A percentile compares a stretch with the other conserved stretches of the same genome.
Evolutionary conservation across 495 filamentous ascomycete genomes (phyloP).

Genomic region (Daldinia vernicosa): DNA sequence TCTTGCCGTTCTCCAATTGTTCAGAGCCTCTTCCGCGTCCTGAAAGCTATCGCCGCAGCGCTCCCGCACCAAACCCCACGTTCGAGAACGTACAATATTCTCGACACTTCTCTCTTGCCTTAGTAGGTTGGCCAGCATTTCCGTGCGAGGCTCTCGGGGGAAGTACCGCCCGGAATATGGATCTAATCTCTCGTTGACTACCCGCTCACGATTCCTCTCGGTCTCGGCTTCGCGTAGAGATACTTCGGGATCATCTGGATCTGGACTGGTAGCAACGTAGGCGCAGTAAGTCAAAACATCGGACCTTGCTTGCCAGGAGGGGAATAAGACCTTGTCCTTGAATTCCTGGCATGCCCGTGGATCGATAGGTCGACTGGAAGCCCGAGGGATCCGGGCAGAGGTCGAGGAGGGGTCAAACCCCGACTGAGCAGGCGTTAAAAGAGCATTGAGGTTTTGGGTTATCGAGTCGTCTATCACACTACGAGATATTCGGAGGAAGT

Average conservation of each 20-base stretch:
- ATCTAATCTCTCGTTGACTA: constrained; percentile 90
- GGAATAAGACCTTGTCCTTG: constrained; percentile 82
- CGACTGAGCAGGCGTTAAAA: constrained; percentile 74
- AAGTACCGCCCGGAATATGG: constrained; percentile 90
- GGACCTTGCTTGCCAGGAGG: constrained; percentile 85
- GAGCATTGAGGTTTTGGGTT: constrained; percentile 89
- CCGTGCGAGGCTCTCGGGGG: constrained; percentile 82
- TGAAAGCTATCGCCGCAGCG: constrained; percentile 70
- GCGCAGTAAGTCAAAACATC: constrained; percentile 92
- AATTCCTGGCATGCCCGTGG: constrained; percentile 71
- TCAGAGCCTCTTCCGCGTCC: constrained; percentile 70
- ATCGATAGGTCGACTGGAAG: constrained; percentile 65
- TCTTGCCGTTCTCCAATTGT: constrained; percentile 51
- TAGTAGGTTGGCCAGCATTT: constrained; percentile 78
- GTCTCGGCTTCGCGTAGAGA: constrained; percentile 74
- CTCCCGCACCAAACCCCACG: constrained; percentile 83
- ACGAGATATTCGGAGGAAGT: constrained; percentile 91
- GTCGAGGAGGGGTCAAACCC: constrained; percentile 87
- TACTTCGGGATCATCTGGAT: constrained; percentile 87
- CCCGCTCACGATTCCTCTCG: constrained; percentile 72
- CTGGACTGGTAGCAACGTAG: constrained; percentile 83
- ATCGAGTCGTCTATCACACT: constrained; percentile 91
- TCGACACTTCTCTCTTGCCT: constrained; percentile 89
- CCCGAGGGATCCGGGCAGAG: constrained; percentile 59
- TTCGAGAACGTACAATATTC: constrained; percentile 82